Base-by-base conservation (phyloP, 192 early-diverging fungal genomes). In the Gamsiella multidivaricata region DNA sequence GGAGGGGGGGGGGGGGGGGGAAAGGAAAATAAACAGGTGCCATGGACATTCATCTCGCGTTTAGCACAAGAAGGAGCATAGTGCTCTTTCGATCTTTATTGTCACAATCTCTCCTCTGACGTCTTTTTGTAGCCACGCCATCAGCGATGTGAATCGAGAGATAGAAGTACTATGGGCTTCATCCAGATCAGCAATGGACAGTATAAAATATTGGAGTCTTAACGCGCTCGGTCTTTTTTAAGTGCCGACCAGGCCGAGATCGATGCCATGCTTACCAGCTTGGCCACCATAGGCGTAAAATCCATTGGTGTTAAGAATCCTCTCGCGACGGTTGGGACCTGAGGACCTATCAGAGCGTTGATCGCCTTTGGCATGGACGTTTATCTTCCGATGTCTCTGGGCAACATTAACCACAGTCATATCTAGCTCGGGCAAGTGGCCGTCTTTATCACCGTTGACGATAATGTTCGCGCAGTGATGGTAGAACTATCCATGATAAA, bases 391-490 rank as follows among this genome's bases (percentile, higher is more conserved):
- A 11, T 43, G 39, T 28, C 22, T n/a, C 29, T 28, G 34, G 34
- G 51, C 37, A 9, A 65, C 62, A 26, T 65, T 51, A 15, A 65
- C 62, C 3, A 65, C 34, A 25, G 62, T 65, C 62, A 65, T 65
- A 26, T 12, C 49, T 14, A 65, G 37, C 37, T 17, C 10, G 0
- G 62, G 62, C 33, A 65, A 15, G 23, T 54, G 34, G 51, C 49
- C 62, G 32, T 51, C 26, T 22, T 50, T 41, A 39, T 9, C 62
- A 23, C 86, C 85, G 7, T 65, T 68, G 14, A 91, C 83, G 26
- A 81, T 81, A 23, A 92, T 70, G 70, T 91, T 88, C 45, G 87
- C 89, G 58, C 89, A 91, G 81, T 89, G 86, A 82, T 87, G 88
- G 81, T 92, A 92, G 66, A 84, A 90, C 45, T 92, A 89, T 46